Conservation (phyloP, 2,329 filamentous ascomycete species). For the Teratosphaeria pseudoeucalypti region DNA sequence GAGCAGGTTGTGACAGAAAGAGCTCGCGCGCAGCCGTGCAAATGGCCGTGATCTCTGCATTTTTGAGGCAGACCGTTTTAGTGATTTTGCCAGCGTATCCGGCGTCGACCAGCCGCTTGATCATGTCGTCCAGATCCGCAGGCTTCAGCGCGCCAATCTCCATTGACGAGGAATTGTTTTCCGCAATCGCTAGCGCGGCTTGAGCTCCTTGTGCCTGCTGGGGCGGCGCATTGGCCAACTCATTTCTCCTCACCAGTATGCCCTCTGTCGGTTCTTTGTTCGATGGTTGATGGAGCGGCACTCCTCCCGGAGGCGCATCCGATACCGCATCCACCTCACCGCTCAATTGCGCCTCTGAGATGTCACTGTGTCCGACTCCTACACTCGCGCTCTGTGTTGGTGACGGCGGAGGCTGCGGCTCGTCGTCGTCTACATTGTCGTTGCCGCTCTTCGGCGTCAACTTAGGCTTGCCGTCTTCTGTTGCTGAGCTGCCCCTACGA, state of each 20-base stretch:
- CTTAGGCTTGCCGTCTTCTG: slow-evolving; percentile 18
- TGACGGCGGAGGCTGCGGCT: slow-evolving; percentile 58
- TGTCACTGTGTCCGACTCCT: slow-evolving; percentile 63
- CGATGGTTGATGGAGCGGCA: slow-evolving; percentile 39
- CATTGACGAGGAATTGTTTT: slow-evolving; percentile 2
- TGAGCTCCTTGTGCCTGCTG: slow-evolving; percentile 16
- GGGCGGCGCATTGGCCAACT: slow-evolving; percentile 1
- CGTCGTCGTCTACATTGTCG: slow-evolving; percentile 13
- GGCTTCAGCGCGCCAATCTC: slow-evolving; percentile 78
- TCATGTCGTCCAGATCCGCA: slow-evolving; percentile 93
- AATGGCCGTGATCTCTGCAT: slow-evolving; percentile 91
- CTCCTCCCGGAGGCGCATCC: slow-evolving; percentile 68
- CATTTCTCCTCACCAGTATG: slow-evolving; percentile 66
- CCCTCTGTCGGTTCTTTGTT: slow-evolving; percentile 69
- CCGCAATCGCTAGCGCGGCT: slow-evolving; percentile 20
- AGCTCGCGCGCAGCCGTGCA: slow-evolving; percentile 82
- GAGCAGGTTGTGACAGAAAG: slow-evolving; percentile 80
- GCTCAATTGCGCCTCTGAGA: slow-evolving; percentile 68
- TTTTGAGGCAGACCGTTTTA: slow-evolving; percentile 93
- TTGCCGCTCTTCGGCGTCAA: neutral
- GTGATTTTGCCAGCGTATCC: slow-evolving; percentile 95
- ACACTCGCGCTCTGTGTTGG: slow-evolving; percentile 70
- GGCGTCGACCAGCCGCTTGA: slow-evolving; percentile 84
- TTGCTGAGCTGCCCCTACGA: slow-evolving; percentile 23
- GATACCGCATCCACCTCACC: slow-evolving; percentile 94